phyloP scores from a whole-genome alignment of 352 stramenopile species.

The Pythium dissimile region DNA sequence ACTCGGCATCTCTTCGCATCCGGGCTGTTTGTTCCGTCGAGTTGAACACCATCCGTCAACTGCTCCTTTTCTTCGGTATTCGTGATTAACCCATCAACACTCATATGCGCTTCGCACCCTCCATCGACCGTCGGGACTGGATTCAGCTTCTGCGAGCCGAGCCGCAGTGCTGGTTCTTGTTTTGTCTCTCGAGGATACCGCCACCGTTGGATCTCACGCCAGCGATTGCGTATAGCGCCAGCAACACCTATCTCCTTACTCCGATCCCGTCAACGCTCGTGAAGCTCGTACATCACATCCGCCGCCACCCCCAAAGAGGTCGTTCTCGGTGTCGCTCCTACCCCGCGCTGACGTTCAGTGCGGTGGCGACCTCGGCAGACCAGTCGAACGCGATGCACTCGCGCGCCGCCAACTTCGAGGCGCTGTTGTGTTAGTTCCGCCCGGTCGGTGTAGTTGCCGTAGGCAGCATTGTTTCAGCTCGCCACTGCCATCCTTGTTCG shows the following conservation, averaged over 20 bases:
- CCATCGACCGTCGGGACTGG: too few relatives aligned
- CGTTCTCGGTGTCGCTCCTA: slow-evolving; percentile 11
- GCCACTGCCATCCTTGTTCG: neutral
- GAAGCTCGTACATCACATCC: neutral
- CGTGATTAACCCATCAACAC: too few relatives aligned
- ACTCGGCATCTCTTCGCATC: too few relatives aligned
- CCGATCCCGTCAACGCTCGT: neutral
- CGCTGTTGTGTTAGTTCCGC: slow-evolving; percentile 12
- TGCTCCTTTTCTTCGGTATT: too few relatives aligned
- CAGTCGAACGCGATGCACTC: slow-evolving; percentile 7
- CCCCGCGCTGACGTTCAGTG: slow-evolving; percentile 7
- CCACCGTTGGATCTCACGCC: slow-evolving; percentile 1
- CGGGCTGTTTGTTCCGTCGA: too few relatives aligned
- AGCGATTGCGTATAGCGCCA: slow-evolving; percentile 1
- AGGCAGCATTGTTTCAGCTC: too few relatives aligned
- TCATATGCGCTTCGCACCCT: too few relatives aligned
- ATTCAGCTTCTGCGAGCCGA: too few relatives aligned
- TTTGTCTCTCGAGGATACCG: neutral
- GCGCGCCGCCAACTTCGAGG: slow-evolving; percentile 17
- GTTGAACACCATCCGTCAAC: too few relatives aligned
- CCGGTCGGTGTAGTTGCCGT: slow-evolving; percentile 11
- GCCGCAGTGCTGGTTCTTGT: too few relatives aligned
- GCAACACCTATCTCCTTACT: neutral
- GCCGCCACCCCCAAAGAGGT: slow-evolving; percentile 3
- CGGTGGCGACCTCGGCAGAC: slow-evolving; percentile 7